Evolutionary conservation across 345 rosid species (phyloP).

Genomic region (Populus tremula): DNA sequence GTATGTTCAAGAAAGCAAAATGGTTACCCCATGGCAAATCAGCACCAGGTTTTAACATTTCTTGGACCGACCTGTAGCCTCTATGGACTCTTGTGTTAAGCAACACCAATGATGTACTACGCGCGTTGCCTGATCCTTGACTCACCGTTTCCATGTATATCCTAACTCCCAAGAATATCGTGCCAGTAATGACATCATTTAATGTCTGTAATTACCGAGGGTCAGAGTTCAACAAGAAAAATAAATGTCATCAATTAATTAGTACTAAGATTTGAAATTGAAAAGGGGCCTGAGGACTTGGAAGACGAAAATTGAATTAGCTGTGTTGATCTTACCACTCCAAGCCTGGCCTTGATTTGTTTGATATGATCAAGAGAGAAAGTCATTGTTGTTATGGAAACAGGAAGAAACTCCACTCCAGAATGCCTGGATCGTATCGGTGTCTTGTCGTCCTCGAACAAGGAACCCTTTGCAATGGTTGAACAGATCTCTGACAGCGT

Average conservation of each 20-base stretch:
- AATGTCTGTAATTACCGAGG: conserved; percentile 33
- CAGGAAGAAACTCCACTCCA: conserved; percentile 34
- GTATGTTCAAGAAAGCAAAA: conserved; percentile 33
- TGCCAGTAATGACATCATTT: conserved; percentile 49
- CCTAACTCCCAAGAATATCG: conserved; percentile 42
- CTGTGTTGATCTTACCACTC: conserved; percentile 21
- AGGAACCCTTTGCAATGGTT: conserved; percentile 29
- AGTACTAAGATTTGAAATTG: neutral
- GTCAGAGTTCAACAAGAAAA: neutral
- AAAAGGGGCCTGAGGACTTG: too few relatives aligned
- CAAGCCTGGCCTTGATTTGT: conserved; percentile 32
- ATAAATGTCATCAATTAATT: neutral
- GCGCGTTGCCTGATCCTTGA: conserved; percentile 13
- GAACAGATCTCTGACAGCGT: conserved; percentile 32
- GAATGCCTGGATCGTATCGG: conserved; percentile 32
- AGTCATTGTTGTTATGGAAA: conserved; percentile 13
- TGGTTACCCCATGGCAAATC: conserved; percentile 47
- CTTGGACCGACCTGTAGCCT: conserved; percentile 46
- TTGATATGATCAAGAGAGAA: conserved; percentile 40
- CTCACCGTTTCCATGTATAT: conserved; percentile 41
- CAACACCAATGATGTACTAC: conserved; percentile 40
- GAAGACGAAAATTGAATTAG: neutral
- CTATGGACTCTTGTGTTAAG: conserved; percentile 42
- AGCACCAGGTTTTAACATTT: conserved; percentile 38
- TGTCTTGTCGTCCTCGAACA: conserved; percentile 31